These are phyloP conservation scores for Chrysoporthe austroafricana DNA, from an alignment of 2,329 filamentous ascomycete species.

Conservation along the genomic window DNA sequence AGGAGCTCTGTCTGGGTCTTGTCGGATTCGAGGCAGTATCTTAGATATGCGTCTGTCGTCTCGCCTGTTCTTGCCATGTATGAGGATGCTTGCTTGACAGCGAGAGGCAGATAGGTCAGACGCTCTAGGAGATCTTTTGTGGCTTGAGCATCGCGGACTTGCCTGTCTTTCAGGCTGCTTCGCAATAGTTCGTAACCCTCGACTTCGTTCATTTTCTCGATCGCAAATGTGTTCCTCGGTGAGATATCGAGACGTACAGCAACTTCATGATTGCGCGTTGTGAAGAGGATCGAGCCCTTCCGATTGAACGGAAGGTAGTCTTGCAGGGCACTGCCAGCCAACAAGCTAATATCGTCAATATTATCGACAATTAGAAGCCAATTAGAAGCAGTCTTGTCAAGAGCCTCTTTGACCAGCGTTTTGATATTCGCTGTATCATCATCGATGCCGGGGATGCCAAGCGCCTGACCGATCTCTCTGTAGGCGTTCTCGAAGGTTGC, in stretches of 20 bases:
- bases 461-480: constrained; percentile 36
- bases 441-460: constrained; percentile 37
- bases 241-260: constrained; percentile 26
- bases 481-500: constrained; percentile 42
- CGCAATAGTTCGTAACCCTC: neutral
- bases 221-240: constrained; percentile 30
- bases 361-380: neutral
- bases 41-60: constrained; percentile 35
- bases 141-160: neutral
- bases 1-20: constrained; percentile 33
- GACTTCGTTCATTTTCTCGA: constrained; percentile 17
- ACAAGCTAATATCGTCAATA: constrained; percentile 9
- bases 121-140: constrained; percentile 29
- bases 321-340: constrained; percentile 30
- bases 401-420: constrained; percentile 38
- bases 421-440: constrained; percentile 42
- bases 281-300: constrained; percentile 39
- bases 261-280: constrained; percentile 31
- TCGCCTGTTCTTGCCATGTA: constrained; percentile 39
- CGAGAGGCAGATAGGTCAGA: constrained; percentile 40
- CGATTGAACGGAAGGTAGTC: constrained; percentile 38
- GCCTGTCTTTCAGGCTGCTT: neutral
- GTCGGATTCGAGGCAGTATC: constrained; percentile 32
- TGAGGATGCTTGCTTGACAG: constrained; percentile 41
- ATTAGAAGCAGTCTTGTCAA: neutral